phyloP scores from a whole-genome alignment of 176 grass and related monocot species.

The Urochloa ruziziensis region DNA sequence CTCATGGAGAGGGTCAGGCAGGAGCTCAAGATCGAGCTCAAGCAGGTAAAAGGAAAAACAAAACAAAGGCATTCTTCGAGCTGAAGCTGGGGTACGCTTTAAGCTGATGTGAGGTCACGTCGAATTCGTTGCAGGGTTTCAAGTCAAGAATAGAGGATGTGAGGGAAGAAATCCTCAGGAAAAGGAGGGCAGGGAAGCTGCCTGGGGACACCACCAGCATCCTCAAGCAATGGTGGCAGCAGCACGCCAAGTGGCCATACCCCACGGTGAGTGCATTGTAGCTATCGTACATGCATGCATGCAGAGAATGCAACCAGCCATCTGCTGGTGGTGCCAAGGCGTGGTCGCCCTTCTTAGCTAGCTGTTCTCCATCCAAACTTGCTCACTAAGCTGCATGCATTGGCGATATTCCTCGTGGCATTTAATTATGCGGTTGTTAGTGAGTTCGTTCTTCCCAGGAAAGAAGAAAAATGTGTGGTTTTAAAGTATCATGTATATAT shows the following conservation, averaged over 20 bases:
- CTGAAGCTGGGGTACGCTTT: background rate
- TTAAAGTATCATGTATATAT: background rate
- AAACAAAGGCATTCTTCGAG: background rate
- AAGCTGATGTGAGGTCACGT: background rate
- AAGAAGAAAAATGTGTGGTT: background rate
- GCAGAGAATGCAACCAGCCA: constrained; percentile 43
- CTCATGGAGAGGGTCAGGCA: constrained; percentile 98
- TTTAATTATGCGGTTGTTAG: background rate
- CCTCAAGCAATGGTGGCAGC: constrained; percentile 99
- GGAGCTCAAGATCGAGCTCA: constrained; percentile 92
- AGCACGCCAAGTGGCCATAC: constrained; percentile 99
- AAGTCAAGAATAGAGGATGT: constrained; percentile 98
- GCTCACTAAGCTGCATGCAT: constrained; percentile 25
- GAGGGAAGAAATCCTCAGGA: constrained; percentile 89
- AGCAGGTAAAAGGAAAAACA: constrained; percentile 49
- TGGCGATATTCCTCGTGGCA: background rate
- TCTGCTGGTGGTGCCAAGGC: background rate
- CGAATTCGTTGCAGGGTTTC: constrained; percentile 60
- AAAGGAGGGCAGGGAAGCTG: constrained; percentile 98
- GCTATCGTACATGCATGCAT: constrained; percentile 38
- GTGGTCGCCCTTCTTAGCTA: constrained; percentile 9
- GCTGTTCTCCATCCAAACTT: constrained; percentile 33
- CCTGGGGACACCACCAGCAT: constrained; percentile 96
- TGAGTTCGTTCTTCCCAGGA: background rate
- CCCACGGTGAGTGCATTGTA: constrained; percentile 79